phyloP scores from a whole-genome alignment of 106 monocot species.

The Xerophyta viscosa region DNA sequence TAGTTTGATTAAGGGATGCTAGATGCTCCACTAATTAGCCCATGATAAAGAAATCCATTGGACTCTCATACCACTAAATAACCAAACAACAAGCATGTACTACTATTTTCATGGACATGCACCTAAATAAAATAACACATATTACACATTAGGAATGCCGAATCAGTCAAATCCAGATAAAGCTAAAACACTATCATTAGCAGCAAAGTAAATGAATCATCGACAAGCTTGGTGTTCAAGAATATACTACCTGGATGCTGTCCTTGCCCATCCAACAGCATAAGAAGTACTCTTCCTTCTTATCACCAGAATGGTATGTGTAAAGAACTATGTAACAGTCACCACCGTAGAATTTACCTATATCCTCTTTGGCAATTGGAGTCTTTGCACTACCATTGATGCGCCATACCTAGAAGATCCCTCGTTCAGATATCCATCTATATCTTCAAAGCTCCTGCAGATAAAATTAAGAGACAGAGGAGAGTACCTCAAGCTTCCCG shows the following conservation, averaged over 20 bases:
- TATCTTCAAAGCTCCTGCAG: background rate
- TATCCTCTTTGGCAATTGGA: slow-evolving; percentile 58
- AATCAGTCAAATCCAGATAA: too few species aligned
- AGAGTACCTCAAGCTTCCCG: slow-evolving; percentile 79
- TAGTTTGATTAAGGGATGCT: too few species aligned
- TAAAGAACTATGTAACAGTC: slow-evolving; percentile 95
- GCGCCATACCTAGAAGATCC: slow-evolving; percentile 39
- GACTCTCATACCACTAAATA: too few species aligned
- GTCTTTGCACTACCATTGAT: slow-evolving; percentile 91
- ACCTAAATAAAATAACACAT: too few species aligned
- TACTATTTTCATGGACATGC: too few species aligned
- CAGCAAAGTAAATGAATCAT: background rate
- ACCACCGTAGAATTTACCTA: slow-evolving; percentile 92
- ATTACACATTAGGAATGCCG: too few species aligned
- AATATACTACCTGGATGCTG: slow-evolving; percentile 55
- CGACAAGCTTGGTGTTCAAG: too few species aligned
- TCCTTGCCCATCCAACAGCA: slow-evolving; percentile 90
- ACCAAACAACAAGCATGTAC: too few species aligned
- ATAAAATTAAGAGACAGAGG: background rate
- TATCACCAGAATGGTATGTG: slow-evolving; percentile 79
- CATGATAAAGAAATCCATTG: too few species aligned
- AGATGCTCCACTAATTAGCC: too few species aligned
- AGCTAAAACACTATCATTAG: background rate
- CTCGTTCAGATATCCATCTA: background rate
- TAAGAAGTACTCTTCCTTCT: slow-evolving; percentile 88